These are phyloP conservation scores for Adansonia madagascariensis DNA, from an alignment of 441 rosid species.

Conservation along the genomic window DNA sequence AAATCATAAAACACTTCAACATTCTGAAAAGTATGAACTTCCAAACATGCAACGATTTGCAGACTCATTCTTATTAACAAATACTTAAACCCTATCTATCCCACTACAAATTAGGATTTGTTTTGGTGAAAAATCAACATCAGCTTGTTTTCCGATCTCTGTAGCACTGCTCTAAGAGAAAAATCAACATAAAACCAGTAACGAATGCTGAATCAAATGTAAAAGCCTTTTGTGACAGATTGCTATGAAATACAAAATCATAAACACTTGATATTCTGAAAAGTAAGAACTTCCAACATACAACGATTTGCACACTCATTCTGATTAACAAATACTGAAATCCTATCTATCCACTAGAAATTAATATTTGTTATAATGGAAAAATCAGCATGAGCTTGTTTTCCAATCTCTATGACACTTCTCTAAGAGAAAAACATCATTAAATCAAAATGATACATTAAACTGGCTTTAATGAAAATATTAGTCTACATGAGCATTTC, in stretches of 20 bases:
- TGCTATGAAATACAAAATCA: background rate
- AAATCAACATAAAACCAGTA: background rate
- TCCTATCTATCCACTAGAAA: background rate
- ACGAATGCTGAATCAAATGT: background rate
- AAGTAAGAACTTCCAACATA: background rate
- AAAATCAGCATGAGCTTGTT: background rate
- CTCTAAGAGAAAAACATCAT: background rate
- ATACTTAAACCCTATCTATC: background rate
- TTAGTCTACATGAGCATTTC: background rate
- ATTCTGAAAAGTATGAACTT: background rate
- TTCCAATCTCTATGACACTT: conserved; percentile 1
- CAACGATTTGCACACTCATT: background rate
- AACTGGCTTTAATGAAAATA: background rate
- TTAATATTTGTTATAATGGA: background rate
- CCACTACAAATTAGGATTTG: background rate
- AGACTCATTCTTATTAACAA: background rate
- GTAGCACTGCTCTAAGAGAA: background rate
- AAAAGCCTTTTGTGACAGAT: background rate
- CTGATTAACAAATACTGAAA: background rate
- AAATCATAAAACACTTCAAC: background rate
- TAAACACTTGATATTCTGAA: background rate
- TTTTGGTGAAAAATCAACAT: background rate
- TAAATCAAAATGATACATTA: background rate
- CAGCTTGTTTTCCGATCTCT: background rate
- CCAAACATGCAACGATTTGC: background rate